Conservation (phyloP, 177 flowering plant species). For the Vitis hybrid region DNA sequence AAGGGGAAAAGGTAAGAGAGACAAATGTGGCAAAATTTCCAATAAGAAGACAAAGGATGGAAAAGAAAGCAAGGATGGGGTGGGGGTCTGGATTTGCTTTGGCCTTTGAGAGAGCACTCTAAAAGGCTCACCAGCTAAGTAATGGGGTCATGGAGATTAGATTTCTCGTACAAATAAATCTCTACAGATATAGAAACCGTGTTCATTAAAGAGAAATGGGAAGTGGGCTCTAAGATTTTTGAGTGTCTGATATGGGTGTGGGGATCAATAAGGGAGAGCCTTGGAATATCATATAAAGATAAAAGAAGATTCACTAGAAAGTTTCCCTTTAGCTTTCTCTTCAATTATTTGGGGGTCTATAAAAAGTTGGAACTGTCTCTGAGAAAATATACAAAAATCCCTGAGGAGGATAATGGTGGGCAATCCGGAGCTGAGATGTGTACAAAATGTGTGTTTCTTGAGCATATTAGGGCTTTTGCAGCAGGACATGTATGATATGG, state of each 20-base stretch:
- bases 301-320: slow-evolving; percentile 12
- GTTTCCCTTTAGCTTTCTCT: slow-evolving; percentile 9
- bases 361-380: not conserved
- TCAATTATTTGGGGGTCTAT: slow-evolving; percentile 13
- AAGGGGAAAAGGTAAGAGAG: no score
- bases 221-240: slow-evolving; percentile 13
- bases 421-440: not conserved
- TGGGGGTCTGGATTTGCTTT: not conserved
- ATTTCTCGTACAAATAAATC: slow-evolving; percentile 2
- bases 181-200: slow-evolving; percentile 8
- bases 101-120: no score
- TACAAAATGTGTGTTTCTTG: not conserved
- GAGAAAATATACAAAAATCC: not conserved
- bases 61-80: not conserved
- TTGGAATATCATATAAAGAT: slow-evolving; percentile 5
- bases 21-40: not conserved
- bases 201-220: slow-evolving; percentile 4
- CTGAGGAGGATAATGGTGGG: no score
- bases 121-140: slow-evolving; percentile 1
- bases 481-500: no score
- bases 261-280: not conserved
- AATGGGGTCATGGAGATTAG: slow-evolving; percentile 16
- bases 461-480: no score
- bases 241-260: slow-evolving; percentile 14
- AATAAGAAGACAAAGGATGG: not conserved